Evolutionary conservation across 176 grass and related monocot genomes (phyloP).

Genomic region (Avena insularis): DNA sequence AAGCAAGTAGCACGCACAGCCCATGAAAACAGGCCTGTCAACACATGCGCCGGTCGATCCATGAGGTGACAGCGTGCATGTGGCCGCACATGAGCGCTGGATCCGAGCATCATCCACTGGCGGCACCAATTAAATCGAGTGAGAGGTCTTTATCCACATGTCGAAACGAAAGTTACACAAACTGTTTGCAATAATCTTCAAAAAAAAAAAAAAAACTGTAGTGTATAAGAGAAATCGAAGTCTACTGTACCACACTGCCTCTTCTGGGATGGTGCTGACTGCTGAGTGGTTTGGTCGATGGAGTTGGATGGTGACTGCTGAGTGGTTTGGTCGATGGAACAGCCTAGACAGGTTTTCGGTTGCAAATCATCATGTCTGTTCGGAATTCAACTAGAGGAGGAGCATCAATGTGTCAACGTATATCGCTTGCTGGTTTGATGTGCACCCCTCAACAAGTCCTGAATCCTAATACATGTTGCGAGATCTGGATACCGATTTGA

Average conservation of each 20-base stretch:
- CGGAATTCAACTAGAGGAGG: neutral
- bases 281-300: constrained; percentile 31
- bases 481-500: constrained; percentile 1
- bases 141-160: neutral
- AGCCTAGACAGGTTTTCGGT: neutral
- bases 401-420: neutral
- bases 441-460: neutral
- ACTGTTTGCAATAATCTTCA: neutral
- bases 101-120: constrained; percentile 38
- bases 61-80: constrained; percentile 54
- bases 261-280: constrained; percentile 33
- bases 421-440: neutral
- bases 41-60: constrained; percentile 54
- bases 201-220: too few species aligned
- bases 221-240: neutral
- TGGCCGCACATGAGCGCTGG: constrained; percentile 61
- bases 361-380: neutral
- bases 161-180: neutral
- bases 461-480: neutral
- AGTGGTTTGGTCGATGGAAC: constrained; percentile 30
- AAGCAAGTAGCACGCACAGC: constrained; percentile 26
- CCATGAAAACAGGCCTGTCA: constrained; percentile 35
- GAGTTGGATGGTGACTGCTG: constrained; percentile 21
- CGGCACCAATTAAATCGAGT: neutral
- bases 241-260: neutral